Base-by-base conservation (phyloP, 2,329 filamentous ascomycete species). In the Colletotrichum godetiae region DNA sequence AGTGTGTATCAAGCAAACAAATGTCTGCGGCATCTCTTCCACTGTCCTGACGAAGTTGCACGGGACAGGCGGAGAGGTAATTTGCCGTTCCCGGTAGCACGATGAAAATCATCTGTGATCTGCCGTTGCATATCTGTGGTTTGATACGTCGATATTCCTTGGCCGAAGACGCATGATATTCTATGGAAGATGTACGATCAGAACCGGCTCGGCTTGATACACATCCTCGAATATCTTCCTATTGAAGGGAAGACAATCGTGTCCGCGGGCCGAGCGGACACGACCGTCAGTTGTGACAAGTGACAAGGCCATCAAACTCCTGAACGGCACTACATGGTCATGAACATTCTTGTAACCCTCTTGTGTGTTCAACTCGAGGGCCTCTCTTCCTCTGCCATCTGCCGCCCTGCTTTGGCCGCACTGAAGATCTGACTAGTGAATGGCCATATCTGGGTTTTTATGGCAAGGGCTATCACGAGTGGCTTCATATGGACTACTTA, bases 11-110 rank as follows among this genome's bases (percentile, higher is more conserved):
- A 46, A 35, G 60, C 59, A 71, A 67, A 52, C 55, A 67, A 22
- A 35, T 10, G 19, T n/a, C 33, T 8, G 52, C 61, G 71, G 57
- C 49, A 63, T 11, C 46, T 33, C 57, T 57, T 52, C 37, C 37
- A 29, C 60, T 42, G 35, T 31, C n/a, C 42, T 19, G 27, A 15
- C 31, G 24, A 24, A 22, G 49, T 62, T 11, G 5, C 49, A 72
- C 67, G 19, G 46, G 1, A n/a, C 31, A 5, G 35, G n/a, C 33
- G 15, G 19, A 24, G 24, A 63, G 57, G 62, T 24, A 73, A 67
- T 37, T 31, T 63, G 62, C 72, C 68, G 62, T 33, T 49, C 19
- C 19, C 24, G 37, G 68, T 63, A 19, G 52, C 15, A 71, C 68
- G 10, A 27, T n/a, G 13, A 31, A 61, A 59, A 35, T 63, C 53